Evolutionary conservation across 2,329 filamentous ascomycete genomes (phyloP), one percentile per base, ranked within the genome.

Genomic region (Coniochaeta hoffmannii): DNA sequence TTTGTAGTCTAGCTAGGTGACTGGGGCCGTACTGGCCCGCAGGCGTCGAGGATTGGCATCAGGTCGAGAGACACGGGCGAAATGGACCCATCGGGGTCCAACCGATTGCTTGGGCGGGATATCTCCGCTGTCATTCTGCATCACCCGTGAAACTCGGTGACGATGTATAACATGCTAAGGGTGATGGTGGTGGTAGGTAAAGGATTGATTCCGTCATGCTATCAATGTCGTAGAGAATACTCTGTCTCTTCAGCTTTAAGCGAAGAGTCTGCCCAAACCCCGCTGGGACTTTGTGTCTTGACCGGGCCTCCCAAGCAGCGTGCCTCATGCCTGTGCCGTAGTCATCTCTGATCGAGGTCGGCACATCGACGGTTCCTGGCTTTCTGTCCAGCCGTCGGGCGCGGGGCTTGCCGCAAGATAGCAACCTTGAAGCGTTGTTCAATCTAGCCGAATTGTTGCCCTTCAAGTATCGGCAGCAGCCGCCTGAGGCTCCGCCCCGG

Each of bases 191-290:
- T 34, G 49, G 49, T 19, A 31, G 4, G 49, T 51, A 19, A 51
- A 51, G 49, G 49, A 51, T 51, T 51, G 28, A 51, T 51, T 51
- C 31, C 49, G n/a, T 31, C 19, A 32, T 51, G 49, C 31, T 51
- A 51, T 51, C 49, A 34, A 51, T 51, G 49, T 51, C 49, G 49
- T 51, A 32, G 31, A 31, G 31, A 51, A 26, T 31, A 34, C 15
- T 51, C n/a, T 31, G 28, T 51, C 32, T 51, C 49, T 34, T 34
- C 49, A 51, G 49, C 49, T 17, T 51, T 5, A 15, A 34, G 49
- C 49, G 26, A 26, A 46, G 41, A 46, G 28, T 34, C 10, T 51
- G 30, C 15, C 36, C 9, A 51, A 22, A 31, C 26, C n/a, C 28
- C 49, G 32, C 30, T 22, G 49, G 49, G 32, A 51, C 15, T 32